phyloP scores from a whole-genome alignment of 1,284 basidiomycete genomes.

The Cystobasidium pallidum region DNA sequence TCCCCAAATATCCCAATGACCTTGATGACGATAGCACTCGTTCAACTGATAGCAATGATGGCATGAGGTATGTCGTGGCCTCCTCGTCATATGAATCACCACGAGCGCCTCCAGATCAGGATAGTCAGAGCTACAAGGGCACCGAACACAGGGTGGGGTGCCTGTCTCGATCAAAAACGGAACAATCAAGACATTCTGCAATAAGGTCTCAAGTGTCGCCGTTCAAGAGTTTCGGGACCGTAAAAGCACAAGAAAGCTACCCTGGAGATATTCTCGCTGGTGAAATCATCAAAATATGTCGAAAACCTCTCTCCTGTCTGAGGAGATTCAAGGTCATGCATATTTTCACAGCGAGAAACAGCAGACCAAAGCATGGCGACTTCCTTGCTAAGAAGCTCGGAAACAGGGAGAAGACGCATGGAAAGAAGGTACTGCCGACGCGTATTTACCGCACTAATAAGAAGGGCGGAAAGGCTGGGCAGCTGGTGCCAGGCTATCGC shows the following conservation, averaged over 20 bases:
- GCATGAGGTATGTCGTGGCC: conserved; percentile 23
- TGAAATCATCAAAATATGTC: background rate
- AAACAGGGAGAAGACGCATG: background rate
- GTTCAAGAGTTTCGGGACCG: no score
- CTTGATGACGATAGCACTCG: background rate
- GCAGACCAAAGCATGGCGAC: background rate
- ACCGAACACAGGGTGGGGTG: no score
- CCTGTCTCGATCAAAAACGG: no score
- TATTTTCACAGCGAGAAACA: background rate
- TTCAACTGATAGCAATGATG: background rate
- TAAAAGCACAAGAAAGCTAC: background rate
- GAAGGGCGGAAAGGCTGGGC: no score
- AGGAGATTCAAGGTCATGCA: background rate
- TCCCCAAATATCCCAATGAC: conserved; percentile 8
- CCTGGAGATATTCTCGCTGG: background rate
- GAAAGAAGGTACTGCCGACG: background rate
- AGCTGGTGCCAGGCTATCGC: background rate
- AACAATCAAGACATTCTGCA: no score
- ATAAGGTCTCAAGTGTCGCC: no score
- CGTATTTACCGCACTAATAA: no score
- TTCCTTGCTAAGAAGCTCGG: no score
- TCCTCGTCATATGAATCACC: background rate
- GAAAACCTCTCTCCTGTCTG: background rate
- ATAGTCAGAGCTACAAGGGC: background rate
- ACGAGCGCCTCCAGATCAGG: background rate